Base-by-base conservation (phyloP, 202 grass and related monocot species). In the Setaria italica region DNA sequence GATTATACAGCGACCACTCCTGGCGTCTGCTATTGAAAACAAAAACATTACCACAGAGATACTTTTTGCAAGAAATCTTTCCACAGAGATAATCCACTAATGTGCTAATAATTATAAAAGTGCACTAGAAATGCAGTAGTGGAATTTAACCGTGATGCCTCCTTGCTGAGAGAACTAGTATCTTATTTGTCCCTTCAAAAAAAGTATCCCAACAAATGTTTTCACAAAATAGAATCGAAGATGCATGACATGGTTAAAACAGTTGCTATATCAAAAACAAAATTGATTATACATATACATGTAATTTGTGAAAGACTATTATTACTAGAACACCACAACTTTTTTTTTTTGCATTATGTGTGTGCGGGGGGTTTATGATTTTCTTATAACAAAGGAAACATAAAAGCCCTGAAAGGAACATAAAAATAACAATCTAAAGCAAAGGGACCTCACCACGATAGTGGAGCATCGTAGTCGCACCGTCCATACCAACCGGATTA, bases 401-500 rank as follows among this genome's bases (percentile, higher is more conserved):
- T 1, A 62, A 79, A 80, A 62, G 12, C 4, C 33, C 10, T 2
- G 74, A 83, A 79, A 84, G 67, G 67, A 74, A 62, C 84, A 82
- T 79, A 72, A 90, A 78, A 79, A 69, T 32, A 59, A 6, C 21
- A 79, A 34, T 79, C 16, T 34, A 79, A 90, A 83, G 67, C 32
- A 58, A 86, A 83, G 67, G 51, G 58, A 59, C 41, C 58, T 33
- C 56, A 48, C 30, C 39, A 34, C 4, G 67, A 62, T 74, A 79
- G 50, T 87, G 74, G 88, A 67, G 55, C 19, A 19, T 87, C 66
- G 0, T 1, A 7, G 9, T 77, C 46, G 14, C 78, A 82, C 65
- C 74, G 50, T 58, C 84, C 59, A 68, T 62, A 77, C 64, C 1
- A 8, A n/a, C 3, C 9, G 7, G 11, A 83, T 78, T 5, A 41